These are phyloP conservation scores for Auriculariales sp. DNA, from an alignment of 768 basidiomycete genomes.

Conservation along the genomic window DNA sequence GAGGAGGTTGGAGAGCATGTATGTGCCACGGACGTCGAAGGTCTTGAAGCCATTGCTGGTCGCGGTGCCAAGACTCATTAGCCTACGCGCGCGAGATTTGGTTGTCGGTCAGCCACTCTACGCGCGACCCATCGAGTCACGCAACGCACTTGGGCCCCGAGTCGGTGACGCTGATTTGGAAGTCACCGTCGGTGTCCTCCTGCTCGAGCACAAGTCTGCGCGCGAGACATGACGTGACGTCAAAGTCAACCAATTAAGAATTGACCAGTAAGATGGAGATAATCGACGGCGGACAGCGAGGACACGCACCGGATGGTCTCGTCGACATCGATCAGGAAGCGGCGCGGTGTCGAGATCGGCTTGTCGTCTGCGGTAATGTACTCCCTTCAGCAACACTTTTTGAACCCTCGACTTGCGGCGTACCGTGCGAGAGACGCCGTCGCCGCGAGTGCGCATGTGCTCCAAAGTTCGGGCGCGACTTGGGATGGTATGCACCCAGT, in stretches of 20 bases:
- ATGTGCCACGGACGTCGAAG: slow-evolving; percentile 95
- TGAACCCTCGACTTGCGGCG: slow-evolving; percentile 2
- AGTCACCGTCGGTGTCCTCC: slow-evolving; percentile 94
- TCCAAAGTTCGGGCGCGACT: slow-evolving; percentile 55
- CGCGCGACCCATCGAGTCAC: neutral
- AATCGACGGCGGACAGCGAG: neutral
- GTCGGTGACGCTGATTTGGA: slow-evolving; percentile 33
- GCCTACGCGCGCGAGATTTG: too few relatives aligned
- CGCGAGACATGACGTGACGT: neutral
- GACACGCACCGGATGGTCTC: slow-evolving; percentile 64
- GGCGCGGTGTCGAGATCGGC: slow-evolving; percentile 59
- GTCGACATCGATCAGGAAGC: slow-evolving; percentile 94
- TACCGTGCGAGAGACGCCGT: slow-evolving; percentile 73
- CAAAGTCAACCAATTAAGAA: too few relatives aligned
- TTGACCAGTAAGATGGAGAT: neutral
- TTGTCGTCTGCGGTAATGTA: slow-evolving; percentile 44
- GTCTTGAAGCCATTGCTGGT: slow-evolving; percentile 97
- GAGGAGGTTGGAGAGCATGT: slow-evolving; percentile 97
- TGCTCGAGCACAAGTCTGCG: slow-evolving; percentile 71
- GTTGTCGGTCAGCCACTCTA: slow-evolving; percentile 22
- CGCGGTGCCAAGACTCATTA: slow-evolving; percentile 90
- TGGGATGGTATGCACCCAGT: slow-evolving; percentile 57
- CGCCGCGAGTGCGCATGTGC: slow-evolving; percentile 61
- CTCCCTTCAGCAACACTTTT: neutral
- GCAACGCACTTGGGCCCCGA: neutral